phyloP scores from a whole-genome alignment of 345 rosid genomes.

The Bruguiera gymnorhiza region DNA sequence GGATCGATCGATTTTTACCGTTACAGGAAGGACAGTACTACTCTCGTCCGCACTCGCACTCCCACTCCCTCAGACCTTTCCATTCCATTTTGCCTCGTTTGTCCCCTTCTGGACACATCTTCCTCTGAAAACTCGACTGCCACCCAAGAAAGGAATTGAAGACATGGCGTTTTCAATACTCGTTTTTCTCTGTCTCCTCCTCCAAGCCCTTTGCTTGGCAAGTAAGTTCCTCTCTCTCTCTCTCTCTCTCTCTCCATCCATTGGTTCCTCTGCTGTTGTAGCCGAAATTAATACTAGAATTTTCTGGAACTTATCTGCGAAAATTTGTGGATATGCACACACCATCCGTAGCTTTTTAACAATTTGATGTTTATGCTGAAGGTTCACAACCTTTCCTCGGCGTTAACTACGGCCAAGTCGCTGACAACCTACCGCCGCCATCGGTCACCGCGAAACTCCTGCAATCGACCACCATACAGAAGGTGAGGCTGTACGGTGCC shows the following conservation, averaged over 20 bases:
- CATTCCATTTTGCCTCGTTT: neutral
- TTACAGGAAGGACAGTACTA: neutral
- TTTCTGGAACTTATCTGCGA: no score
- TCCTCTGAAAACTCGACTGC: neutral
- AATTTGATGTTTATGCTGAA: slow-evolving; percentile 22
- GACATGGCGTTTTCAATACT: slow-evolving; percentile 12
- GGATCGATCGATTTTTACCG: no score
- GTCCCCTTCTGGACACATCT: neutral
- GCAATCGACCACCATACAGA: slow-evolving; percentile 64
- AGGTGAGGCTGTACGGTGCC: slow-evolving; percentile 70
- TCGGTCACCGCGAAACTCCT: slow-evolving; percentile 69
- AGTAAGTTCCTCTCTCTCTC: slow-evolving; percentile 34
- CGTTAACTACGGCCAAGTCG: slow-evolving; percentile 76
- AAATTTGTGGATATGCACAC: no score
- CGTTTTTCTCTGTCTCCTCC: slow-evolving; percentile 31
- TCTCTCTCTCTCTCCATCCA: no score
- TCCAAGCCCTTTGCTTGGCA: slow-evolving; percentile 27
- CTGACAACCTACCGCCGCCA: slow-evolving; percentile 80
- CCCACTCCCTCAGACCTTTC: neutral
- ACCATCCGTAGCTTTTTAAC: no score
- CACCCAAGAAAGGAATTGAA: neutral
- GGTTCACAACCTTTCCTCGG: slow-evolving; percentile 77
- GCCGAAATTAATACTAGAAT: no score
- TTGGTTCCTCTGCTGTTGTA: no score
- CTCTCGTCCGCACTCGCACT: neutral